phyloP scores from a whole-genome alignment of 2,329 filamentous ascomycete genomes.

The Colletotrichum sp. region DNA sequence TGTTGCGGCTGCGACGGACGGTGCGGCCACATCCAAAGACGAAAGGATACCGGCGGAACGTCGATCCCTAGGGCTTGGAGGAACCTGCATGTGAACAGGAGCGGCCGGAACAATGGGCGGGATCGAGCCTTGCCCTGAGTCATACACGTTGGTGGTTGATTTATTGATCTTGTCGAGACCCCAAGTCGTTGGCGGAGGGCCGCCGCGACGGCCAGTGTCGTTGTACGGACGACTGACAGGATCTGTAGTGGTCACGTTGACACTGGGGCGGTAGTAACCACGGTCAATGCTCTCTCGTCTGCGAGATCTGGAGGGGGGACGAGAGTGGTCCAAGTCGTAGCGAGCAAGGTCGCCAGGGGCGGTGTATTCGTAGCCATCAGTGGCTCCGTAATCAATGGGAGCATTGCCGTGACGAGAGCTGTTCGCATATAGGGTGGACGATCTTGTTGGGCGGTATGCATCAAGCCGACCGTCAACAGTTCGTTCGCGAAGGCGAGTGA shows the following conservation, averaged over 20 bases:
- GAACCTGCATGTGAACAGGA: constrained; percentile 33
- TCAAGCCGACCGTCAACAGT: constrained; percentile 51
- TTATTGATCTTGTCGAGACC: constrained; percentile 74
- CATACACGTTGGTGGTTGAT: constrained; percentile 44
- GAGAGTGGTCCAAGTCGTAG: constrained; percentile 64
- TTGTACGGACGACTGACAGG: constrained; percentile 29
- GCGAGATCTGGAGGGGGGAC: constrained; percentile 40
- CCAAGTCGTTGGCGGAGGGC: constrained; percentile 72
- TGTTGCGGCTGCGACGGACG: not conserved
- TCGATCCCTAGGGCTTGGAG: constrained; percentile 39
- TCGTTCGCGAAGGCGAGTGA: constrained; percentile 53
- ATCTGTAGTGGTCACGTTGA: constrained; percentile 37
- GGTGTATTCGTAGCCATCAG: constrained; percentile 68
- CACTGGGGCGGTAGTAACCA: constrained; percentile 59
- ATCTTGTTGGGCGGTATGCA: constrained; percentile 51
- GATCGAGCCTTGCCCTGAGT: constrained; percentile 53
- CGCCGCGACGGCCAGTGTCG: constrained; percentile 39
- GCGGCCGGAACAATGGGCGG: constrained; percentile 40
- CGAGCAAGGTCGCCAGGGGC: constrained; percentile 66
- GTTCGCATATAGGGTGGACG: constrained; percentile 49
- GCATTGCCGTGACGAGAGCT: constrained; percentile 47
- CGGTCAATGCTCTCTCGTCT: constrained; percentile 62
- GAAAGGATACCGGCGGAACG: constrained; percentile 8
- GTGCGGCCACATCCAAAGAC: constrained; percentile 3
- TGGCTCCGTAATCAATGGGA: constrained; percentile 56